Evolutionary conservation across 768 basidiomycete species (phyloP).

Genomic region (Boletus huronensis): DNA sequence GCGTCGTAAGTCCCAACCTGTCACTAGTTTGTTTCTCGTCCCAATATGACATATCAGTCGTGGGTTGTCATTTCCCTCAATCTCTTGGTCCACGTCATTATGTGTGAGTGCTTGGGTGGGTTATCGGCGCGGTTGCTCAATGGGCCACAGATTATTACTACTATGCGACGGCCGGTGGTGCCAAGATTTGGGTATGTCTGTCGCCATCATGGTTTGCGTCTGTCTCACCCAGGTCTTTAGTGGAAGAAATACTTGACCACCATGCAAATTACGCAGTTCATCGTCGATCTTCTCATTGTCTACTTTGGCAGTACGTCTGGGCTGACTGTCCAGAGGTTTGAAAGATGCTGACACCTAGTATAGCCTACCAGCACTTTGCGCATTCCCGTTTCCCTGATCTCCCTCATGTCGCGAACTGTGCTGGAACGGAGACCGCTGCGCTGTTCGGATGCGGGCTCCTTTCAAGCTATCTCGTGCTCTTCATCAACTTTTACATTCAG

Average conservation of each 20-base stretch:
- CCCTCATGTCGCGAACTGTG: constrained; percentile 80
- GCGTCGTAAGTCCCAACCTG: constrained; percentile 60
- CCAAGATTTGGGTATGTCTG: constrained; percentile 83
- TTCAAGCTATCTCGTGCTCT: constrained; percentile 87
- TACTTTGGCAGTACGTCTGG: constrained; percentile 88
- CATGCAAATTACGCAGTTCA: constrained; percentile 95
- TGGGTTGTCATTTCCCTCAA: constrained; percentile 95
- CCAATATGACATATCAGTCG: constrained; percentile 51
- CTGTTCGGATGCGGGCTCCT: constrained; percentile 85
- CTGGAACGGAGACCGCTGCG: constrained; percentile 86
- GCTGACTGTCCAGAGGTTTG: not conserved
- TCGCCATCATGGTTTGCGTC: not conserved
- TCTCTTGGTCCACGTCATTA: constrained; percentile 90
- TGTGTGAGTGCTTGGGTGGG: constrained; percentile 66
- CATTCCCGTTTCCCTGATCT: constrained; percentile 54
- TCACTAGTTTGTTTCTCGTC: not conserved
- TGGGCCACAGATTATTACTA: constrained; percentile 87
- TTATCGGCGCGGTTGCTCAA: not conserved
- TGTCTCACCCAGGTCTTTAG: constrained; percentile 37
- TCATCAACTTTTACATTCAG: constrained; percentile 92
- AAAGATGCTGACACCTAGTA: constrained; percentile 5
- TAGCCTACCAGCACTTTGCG: constrained; percentile 81
- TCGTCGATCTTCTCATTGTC: constrained; percentile 85
- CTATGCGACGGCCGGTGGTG: constrained; percentile 95
- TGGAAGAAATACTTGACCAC: constrained; percentile 99